phyloP scores from a whole-genome alignment of 768 basidiomycete genomes.

The Boletus rubroflammeus region DNA sequence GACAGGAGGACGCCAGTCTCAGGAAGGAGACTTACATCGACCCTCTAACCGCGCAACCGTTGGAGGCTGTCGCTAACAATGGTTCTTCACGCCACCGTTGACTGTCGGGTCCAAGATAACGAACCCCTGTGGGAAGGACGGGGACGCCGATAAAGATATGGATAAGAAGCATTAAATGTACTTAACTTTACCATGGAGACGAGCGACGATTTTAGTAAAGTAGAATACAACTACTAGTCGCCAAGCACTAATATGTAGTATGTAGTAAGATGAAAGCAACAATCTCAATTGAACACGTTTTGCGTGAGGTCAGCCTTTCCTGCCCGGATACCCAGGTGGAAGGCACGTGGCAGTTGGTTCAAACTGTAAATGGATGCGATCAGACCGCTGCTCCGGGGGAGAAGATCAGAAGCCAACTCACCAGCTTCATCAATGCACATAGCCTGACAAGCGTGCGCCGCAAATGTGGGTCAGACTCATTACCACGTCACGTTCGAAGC shows the following conservation, averaged over 20 bases:
- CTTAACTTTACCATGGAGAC: not conserved
- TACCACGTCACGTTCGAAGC: not conserved
- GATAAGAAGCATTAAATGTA: not conserved
- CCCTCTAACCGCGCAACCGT: not conserved
- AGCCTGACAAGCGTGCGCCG: not conserved
- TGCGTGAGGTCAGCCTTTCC: not conserved
- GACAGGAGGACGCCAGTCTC: not conserved
- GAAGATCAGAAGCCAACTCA: not conserved
- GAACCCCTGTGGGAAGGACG: not conserved
- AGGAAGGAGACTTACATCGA: not conserved
- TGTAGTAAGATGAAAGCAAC: constrained; percentile 1
- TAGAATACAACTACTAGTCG: not conserved
- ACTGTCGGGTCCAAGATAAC: not conserved
- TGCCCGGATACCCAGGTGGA: not conserved
- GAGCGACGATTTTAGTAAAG: not conserved
- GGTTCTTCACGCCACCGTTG: not conserved
- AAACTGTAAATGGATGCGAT: constrained; percentile 8
- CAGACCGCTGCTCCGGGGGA: not conserved
- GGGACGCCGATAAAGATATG: constrained; percentile 2
- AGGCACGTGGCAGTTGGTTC: constrained; percentile 8
- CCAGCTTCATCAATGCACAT: not conserved
- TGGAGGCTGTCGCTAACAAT: not conserved
- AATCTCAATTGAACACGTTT: not conserved
- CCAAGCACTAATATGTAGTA: not conserved
- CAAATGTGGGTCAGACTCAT: not conserved